Evolutionary conservation across 192 early-diverging fungal species (phyloP).

Genomic region (Nowakowskiella sp.): DNA sequence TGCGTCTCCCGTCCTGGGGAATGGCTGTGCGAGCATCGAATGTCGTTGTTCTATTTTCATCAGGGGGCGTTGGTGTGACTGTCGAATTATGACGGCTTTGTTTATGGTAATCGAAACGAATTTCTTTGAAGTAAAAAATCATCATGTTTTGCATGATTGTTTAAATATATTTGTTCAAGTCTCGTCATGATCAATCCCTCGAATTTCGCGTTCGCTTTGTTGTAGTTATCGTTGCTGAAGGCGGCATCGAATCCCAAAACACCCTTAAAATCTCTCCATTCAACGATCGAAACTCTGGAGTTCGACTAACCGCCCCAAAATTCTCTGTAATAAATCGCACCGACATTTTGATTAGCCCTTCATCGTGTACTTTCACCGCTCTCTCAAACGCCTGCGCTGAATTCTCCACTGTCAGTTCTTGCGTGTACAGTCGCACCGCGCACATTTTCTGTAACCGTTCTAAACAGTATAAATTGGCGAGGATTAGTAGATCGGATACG

Average conservation of each 20-base stretch:
- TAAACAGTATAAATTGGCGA: slow-evolving; percentile 53
- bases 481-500: slow-evolving; percentile 45
- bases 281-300: slow-evolving; percentile 42
- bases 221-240: no score
- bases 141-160: no score
- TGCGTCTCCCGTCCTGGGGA: no score
- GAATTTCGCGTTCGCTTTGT: no score
- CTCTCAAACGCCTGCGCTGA: slow-evolving; percentile 46
- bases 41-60: no score
- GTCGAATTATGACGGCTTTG: no score
- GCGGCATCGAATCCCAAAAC: slow-evolving; percentile 55
- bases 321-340: slow-evolving; percentile 48
- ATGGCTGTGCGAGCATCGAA: no score
- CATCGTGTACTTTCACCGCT: slow-evolving; percentile 41
- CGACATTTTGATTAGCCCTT: slow-evolving; percentile 40
- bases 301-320: slow-evolving; percentile 53
- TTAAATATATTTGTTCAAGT: no score
- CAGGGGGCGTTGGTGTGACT: no score
- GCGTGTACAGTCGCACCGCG: slow-evolving; percentile 33
- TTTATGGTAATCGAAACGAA: no score
- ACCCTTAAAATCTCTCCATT: slow-evolving; percentile 44
- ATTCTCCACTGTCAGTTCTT: slow-evolving; percentile 41
- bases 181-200: no score
- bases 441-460: slow-evolving; percentile 44
- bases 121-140: no score